Evolutionary conservation across 2,329 filamentous ascomycete species (phyloP).

Genomic region (Venturiaceae sp.): DNA sequence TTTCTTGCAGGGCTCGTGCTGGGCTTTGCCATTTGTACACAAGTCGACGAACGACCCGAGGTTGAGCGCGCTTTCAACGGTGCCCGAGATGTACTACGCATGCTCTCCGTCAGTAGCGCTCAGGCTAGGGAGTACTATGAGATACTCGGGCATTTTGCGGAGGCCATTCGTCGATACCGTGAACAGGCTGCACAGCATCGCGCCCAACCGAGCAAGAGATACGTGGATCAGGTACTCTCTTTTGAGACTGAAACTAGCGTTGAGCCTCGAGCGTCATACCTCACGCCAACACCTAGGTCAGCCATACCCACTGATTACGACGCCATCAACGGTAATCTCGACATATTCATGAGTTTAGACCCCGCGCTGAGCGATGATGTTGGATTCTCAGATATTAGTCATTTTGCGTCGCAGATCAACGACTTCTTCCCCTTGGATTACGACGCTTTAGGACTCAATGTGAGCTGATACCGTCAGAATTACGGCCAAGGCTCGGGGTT

Average conservation of each 20-base stretch:
- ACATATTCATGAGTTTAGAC: not conserved
- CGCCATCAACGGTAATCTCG: not conserved
- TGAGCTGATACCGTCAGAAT: too few species aligned
- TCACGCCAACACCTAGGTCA: not conserved
- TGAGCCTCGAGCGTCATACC: not conserved
- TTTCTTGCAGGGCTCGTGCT: constrained; percentile 49
- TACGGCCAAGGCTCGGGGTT: too few species aligned
- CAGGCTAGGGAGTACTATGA: constrained; percentile 50
- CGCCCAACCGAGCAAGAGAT: not conserved
- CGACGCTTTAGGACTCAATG: not conserved
- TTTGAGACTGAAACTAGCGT: not conserved
- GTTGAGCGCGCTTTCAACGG: constrained; percentile 40
- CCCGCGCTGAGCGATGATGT: not conserved
- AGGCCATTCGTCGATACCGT: constrained; percentile 14
- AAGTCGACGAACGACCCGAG: constrained; percentile 33
- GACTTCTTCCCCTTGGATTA: not conserved
- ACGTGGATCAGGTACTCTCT: constrained; percentile 3
- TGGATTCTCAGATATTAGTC: not conserved
- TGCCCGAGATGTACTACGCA: constrained; percentile 39
- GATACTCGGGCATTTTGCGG: constrained; percentile 31
- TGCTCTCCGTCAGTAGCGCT: constrained; percentile 39
- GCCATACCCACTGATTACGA: not conserved
- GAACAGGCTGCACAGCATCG: constrained; percentile 10
- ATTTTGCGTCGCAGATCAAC: not conserved
- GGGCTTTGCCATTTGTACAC: constrained; percentile 46